Percentiles rank a stretch among this genome's conserved stretches.
phyloP scores from a whole-genome alignment of 2,329 filamentous ascomycete genomes.

The Trichoderma oligosporum region DNA sequence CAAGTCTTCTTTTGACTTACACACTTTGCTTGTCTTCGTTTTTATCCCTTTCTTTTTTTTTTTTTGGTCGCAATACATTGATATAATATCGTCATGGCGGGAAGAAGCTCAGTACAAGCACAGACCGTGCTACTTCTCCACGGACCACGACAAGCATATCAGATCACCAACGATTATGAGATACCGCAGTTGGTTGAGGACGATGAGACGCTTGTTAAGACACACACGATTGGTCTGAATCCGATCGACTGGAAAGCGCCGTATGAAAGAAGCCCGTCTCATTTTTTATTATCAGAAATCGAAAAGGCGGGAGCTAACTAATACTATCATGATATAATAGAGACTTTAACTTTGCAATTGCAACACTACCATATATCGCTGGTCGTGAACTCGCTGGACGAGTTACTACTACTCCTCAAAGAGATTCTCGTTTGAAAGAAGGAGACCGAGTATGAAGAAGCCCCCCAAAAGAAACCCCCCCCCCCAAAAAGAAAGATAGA shows the following conservation, averaged over 20 bases:
- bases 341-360: constrained; percentile 68
- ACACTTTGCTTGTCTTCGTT: not conserved
- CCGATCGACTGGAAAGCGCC: constrained; percentile 74
- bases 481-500: not conserved
- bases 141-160: constrained; percentile 18
- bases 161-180: not conserved
- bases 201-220: constrained; percentile 58
- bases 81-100: constrained; percentile 1
- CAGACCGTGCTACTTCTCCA: constrained; percentile 18
- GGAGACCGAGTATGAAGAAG: constrained; percentile 50
- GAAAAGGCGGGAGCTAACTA: not conserved
- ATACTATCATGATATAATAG: constrained; percentile 36
- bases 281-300: not conserved
- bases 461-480: not conserved
- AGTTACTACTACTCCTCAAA: constrained; percentile 45
- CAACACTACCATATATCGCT: constrained; percentile 63
- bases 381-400: constrained; percentile 67
- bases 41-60: not conserved
- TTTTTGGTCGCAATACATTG: not conserved
- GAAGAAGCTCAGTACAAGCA: constrained; percentile 3
- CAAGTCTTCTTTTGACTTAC: not conserved
- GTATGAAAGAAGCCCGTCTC: constrained; percentile 45
- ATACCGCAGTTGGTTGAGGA: constrained; percentile 12
- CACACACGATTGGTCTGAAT: constrained; percentile 65
- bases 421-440: constrained; percentile 46